A percentile compares a stretch with the other conserved stretches of the same genome.
Conservation (phyloP, 2,329 filamentous ascomycete species). For the Sphaerulina musiva region DNA sequence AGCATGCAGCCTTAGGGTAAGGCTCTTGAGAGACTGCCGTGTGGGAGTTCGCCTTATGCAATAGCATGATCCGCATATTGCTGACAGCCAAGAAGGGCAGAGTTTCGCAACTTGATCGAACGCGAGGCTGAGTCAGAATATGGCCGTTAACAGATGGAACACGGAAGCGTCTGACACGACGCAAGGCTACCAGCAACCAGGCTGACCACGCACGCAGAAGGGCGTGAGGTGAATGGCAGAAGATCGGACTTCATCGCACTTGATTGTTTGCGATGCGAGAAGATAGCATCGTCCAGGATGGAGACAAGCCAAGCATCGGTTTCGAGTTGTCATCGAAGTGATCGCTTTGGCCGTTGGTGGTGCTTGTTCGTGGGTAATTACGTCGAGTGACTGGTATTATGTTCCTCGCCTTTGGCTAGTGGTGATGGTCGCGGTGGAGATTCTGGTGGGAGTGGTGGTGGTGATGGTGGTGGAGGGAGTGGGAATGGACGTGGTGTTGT, state of each 20-base stretch:
- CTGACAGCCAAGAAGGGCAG: neutral
- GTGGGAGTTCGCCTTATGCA: constrained; percentile 5
- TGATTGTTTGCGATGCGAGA: constrained; percentile 3
- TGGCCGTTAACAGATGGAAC: constrained; percentile 8
- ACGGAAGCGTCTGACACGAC: constrained; percentile 5
- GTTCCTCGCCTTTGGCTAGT: neutral
- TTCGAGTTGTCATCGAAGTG: too few relatives aligned
- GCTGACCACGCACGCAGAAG: neutral
- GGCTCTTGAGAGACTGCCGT: neutral
- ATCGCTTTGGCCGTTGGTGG: too few relatives aligned
- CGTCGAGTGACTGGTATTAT: too few relatives aligned
- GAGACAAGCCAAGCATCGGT: too few relatives aligned
- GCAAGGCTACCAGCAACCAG: neutral
- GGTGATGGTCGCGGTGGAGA: too few relatives aligned
- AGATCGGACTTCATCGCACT: too few relatives aligned
- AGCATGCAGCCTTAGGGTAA: constrained; percentile 9
- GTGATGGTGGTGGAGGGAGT: too few relatives aligned
- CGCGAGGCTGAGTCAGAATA: constrained; percentile 5
- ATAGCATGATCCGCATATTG: constrained; percentile 15
- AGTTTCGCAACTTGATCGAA: constrained; percentile 1
- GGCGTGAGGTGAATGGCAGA: neutral
- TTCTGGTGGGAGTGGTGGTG: too few relatives aligned
- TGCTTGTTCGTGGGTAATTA: too few relatives aligned
- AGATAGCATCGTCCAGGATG: too few relatives aligned
- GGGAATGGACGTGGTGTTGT: neutral